Evolutionary conservation across 1,284 basidiomycete genomes (phyloP), one percentile per base, ranked within the genome.

Genomic region (Retiboletus flavoniger): DNA sequence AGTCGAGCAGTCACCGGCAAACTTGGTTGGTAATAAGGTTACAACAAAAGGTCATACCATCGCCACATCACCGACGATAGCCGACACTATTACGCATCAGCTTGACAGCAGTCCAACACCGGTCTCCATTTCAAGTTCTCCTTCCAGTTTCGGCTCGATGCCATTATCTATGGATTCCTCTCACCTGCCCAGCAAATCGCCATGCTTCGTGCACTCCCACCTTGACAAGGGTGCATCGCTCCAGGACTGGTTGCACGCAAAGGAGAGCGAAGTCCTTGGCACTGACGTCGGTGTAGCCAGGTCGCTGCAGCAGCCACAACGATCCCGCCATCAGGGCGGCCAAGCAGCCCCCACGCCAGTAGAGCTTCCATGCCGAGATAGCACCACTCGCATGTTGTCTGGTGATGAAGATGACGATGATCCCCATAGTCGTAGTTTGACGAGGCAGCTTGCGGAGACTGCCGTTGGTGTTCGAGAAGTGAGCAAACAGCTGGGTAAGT

Each of bases 391-490:
- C 43, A 45, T 53, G 46, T 51, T 57, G 54, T 65, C 54, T 14
- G 72, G 78, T 39, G 74, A 74, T 47, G 79, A 79, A 16, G 86
- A 88, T 32, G 85, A 86, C 34, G 84, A 87, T n/a, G 83, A 85
- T 34, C 84, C 84, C 41, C 83, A 82, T 54, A 81, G 81, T 2
- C 80, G 81, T 51, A 95, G 84, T 67, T 74, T 98, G 62, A 98
- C 97, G 3, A 88, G 85, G 64, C 93, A 95, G 68, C 80, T 99
- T 16, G 97, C 96, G 8, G 95, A 96, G 75, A 99, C 96, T 14
- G 97, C 96, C 14, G 93, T 96, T 24, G 91, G 94, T 40, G 96
- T 99, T 26, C 83, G 96, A 48, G 97, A 99, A 74, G 96, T 98
- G 93, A 96, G 93, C 84, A 97, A 97, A 74, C 93, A 98, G 74